A percentile compares a stretch with the other conserved stretches of the same genome.
Conservation (phyloP, 768 basidiomycete genomes). For the Tylopilus subfusipes region DNA sequence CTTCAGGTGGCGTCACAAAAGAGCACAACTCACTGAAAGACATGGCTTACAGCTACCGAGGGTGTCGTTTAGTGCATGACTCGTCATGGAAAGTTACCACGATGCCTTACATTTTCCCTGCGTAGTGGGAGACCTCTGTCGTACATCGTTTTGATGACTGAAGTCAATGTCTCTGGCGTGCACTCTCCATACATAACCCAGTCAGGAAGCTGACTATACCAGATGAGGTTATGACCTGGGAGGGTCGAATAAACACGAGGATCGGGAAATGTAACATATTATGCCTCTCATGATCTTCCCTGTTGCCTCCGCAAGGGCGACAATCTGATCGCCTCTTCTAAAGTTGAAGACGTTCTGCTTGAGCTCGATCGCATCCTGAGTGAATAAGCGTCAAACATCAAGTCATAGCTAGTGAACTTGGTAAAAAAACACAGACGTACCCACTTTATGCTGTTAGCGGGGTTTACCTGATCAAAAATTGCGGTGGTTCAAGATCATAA, state of each 20-base stretch:
- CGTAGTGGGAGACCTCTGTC: constrained; percentile 8
- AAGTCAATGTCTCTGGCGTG: constrained; percentile 11
- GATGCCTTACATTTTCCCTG: constrained; percentile 11
- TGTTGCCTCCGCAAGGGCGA: constrained; percentile 17
- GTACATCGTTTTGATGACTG: constrained; percentile 16
- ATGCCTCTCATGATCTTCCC: constrained; percentile 21
- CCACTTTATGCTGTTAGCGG: constrained; percentile 21
- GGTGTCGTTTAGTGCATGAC: not conserved
- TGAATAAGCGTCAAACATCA: not conserved
- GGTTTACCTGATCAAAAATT: constrained; percentile 22
- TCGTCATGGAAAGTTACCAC: not conserved
- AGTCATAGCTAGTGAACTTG: not conserved
- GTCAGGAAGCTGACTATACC: not conserved
- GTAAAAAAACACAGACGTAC: constrained; percentile 5
- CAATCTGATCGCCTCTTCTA: constrained; percentile 19
- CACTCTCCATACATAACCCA: constrained; percentile 7
- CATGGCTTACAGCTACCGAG: constrained; percentile 13
- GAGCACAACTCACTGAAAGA: not conserved
- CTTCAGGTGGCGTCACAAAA: constrained; percentile 4
- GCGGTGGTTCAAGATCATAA: constrained; percentile 5
- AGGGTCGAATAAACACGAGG: not conserved
- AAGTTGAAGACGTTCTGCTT: constrained; percentile 25
- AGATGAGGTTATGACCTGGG: not conserved
- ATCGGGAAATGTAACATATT: not conserved
- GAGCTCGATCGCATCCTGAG: constrained; percentile 15